Conservation (phyloP, 345 rosid species). For the Luvunga scandens region DNA sequence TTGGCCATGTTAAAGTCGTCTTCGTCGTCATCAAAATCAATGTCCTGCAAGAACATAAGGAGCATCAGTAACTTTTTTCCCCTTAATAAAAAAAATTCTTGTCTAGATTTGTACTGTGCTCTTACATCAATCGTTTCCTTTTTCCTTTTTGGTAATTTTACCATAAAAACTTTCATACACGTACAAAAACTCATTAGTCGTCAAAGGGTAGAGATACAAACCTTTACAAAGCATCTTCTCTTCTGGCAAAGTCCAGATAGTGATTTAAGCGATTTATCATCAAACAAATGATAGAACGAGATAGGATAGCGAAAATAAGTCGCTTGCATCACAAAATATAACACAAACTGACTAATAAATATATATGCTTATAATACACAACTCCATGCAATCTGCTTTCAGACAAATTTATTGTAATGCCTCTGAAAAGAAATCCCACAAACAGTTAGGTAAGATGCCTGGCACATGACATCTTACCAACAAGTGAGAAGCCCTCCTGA, state of each 20-base stretch:
- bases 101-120: too few species aligned
- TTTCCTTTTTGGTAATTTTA: background rate
- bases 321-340: too few species aligned
- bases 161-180: background rate
- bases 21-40: conserved; percentile 48
- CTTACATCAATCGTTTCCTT: background rate
- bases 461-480: background rate
- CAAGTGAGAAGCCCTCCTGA: background rate
- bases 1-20: conserved; percentile 45
- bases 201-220: background rate
- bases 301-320: too few species aligned
- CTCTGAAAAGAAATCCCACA: background rate
- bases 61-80: background rate
- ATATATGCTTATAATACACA: too few species aligned
- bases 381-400: too few species aligned
- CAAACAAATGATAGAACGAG: too few species aligned
- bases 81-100: background rate
- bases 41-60: conserved; percentile 26
- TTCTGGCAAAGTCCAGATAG: too few species aligned
- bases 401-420: background rate
- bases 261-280: too few species aligned
- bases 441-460: background rate
- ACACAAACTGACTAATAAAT: too few species aligned
- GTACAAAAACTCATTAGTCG: background rate
- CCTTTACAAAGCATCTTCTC: background rate